Evolutionary conservation across 1,139 yeast genomes (phyloP).

Genomic region (Kodamaea plutei): DNA sequence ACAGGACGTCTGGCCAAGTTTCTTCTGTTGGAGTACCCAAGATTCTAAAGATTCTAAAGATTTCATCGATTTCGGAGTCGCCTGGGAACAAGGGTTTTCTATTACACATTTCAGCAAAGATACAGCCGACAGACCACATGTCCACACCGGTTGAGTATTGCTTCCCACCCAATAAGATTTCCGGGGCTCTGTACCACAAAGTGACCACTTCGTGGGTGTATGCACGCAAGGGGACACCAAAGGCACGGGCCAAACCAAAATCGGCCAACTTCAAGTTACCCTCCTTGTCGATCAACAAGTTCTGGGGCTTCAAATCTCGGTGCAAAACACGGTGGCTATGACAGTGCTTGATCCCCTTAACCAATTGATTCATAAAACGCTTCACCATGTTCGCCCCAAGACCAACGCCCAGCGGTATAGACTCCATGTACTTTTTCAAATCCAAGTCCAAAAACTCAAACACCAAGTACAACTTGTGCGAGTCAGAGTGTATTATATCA

Average conservation of each 20-base stretch:
- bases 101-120: conserved; percentile 97
- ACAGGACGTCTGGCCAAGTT: conserved; percentile 93
- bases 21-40: conserved; percentile 95
- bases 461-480: conserved; percentile 88
- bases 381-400: conserved; percentile 88
- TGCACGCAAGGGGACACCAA: conserved; percentile 94
- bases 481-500: conserved; percentile 96
- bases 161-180: conserved; percentile 89
- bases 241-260: conserved; percentile 95
- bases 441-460: conserved; percentile 93
- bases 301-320: conserved; percentile 95
- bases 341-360: conserved; percentile 90
- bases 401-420: conserved; percentile 88
- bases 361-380: conserved; percentile 87
- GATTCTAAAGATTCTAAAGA: conserved; percentile 86
- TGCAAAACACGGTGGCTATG: conserved; percentile 94
- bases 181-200: conserved; percentile 97
- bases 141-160: conserved; percentile 98
- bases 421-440: conserved; percentile 94
- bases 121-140: conserved; percentile 98
- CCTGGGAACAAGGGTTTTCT: conserved; percentile 96
- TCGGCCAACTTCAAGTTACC: conserved; percentile 95
- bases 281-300: conserved; percentile 86
- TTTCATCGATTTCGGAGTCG: conserved; percentile 96
- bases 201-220: conserved; percentile 98